Base-by-base conservation (phyloP, 768 basidiomycete genomes). In the Rhodosporidiobolus sp. region DNA sequence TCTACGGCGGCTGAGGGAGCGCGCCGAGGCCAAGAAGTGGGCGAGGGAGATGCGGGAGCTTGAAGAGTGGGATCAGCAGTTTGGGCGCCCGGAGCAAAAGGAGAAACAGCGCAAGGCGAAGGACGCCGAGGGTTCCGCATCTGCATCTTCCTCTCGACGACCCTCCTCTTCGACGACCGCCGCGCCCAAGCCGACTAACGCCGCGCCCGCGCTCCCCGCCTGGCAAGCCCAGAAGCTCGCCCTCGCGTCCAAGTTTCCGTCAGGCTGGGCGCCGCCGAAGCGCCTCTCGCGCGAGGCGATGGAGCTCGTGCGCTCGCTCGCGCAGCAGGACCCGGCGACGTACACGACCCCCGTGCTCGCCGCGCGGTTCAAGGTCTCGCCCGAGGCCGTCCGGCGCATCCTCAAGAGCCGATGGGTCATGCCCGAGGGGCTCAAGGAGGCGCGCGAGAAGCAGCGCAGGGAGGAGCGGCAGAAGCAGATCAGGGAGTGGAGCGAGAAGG, bases 251-350 rank as follows among this genome's bases (percentile, higher is more conserved):
- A 50, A 57, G 57, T 75, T 70, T 52, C 69, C 69, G 0, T 8
- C 1, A 0, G 69, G 70, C 26, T 94, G 91, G 91, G 83, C 84
- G 61, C 92, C 92, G 34, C 88, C 89, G 67, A 88, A 87, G 77
- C 91, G 90, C 79, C 79, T 94, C 64, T 90, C 90, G 22, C 85
- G 89, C 65, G 88, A 90, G 77, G 90, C 91, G 48, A 93, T 93
- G 91, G 88, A 89, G 73, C 87, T 88, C 24, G 80, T 94, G 69
- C 86, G 89, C 50, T 84, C 86, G 57, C 83, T 93, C 67, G 85
- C 91, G 79, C 81, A 81, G 52, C 79, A 87, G 56, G 87, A 92
- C 78, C 87, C 88, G 14, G 83, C 83, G 59, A 85, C 81, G 58
- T 91, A 89, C 82, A 85, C 84, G 48, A 88, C 88, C 20, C 84